phyloP scores from a whole-genome alignment of 495 filamentous ascomycete genomes.

The Peziza echinospora region DNA sequence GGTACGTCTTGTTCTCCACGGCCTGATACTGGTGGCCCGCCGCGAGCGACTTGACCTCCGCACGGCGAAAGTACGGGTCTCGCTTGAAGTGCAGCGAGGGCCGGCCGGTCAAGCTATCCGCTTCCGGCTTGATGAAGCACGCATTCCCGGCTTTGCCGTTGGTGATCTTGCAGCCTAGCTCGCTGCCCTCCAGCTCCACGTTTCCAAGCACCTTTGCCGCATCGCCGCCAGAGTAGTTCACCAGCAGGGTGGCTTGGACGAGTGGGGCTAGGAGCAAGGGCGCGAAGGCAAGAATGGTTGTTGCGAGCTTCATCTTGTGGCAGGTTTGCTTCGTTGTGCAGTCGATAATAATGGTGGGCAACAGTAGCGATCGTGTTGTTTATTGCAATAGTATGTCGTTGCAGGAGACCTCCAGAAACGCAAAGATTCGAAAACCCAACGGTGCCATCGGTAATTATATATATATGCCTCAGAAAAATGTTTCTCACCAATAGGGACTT shows the following conservation, averaged over 20 bases:
- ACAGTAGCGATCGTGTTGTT: too few species aligned
- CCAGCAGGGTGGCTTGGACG: slow-evolving; percentile 6
- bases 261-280: too few species aligned
- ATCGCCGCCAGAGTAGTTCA: slow-evolving; percentile 13
- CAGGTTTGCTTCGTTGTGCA: too few species aligned
- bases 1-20: slow-evolving; percentile 16
- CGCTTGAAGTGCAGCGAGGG: slow-evolving; percentile 17
- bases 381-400: too few species aligned
- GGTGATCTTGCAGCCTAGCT: slow-evolving; percentile 9
- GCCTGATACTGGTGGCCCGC: slow-evolving; percentile 4
- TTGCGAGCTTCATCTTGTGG: too few species aligned
- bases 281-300: too few species aligned
- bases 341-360: too few species aligned
- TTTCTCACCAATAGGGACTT: too few species aligned
- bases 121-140: slow-evolving; percentile 15
- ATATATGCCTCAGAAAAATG: too few species aligned
- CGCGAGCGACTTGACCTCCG: slow-evolving; percentile 17
- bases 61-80: slow-evolving; percentile 18
- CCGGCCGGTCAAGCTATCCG: slow-evolving; percentile 9
- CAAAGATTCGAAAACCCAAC: too few species aligned
- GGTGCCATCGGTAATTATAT: too few species aligned
- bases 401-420: too few species aligned
- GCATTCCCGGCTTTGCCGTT: slow-evolving; percentile 8
- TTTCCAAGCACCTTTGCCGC: slow-evolving; percentile 5
- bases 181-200: slow-evolving; percentile 13